Percentiles rank a stretch among this genome's conserved stretches.
Conservation (phyloP, 202 grass and related monocot species). For the Sporobolus alterniflorus region DNA sequence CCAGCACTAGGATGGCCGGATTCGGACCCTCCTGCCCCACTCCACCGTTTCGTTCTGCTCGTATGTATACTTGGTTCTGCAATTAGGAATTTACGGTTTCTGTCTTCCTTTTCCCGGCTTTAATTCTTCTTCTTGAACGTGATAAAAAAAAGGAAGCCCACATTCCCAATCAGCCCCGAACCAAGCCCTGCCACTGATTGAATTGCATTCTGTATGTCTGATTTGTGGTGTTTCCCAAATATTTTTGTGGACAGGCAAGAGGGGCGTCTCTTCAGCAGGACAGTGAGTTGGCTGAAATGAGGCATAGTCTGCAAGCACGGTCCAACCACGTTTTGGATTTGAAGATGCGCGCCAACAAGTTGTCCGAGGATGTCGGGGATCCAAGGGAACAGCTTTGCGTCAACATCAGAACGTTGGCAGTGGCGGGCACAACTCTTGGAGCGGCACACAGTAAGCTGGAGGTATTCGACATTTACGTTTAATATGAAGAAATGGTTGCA, state of each 20-base stretch:
- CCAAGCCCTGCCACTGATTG: background rate
- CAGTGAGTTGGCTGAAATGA: slow-evolving; percentile 74
- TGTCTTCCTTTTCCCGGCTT: background rate
- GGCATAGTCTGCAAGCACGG: slow-evolving; percentile 43
- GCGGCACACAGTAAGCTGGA: slow-evolving; percentile 56
- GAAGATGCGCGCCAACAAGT: slow-evolving; percentile 36
- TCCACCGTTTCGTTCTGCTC: background rate
- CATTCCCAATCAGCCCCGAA: background rate
- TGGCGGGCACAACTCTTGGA: slow-evolving; percentile 51
- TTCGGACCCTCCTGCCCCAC: slow-evolving; percentile 16
- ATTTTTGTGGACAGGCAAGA: slow-evolving; percentile 48
- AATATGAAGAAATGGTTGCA: background rate
- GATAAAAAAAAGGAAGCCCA: background rate
- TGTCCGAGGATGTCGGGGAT: slow-evolving; percentile 51
- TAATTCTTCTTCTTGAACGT: background rate
- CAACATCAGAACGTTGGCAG: slow-evolving; percentile 61
- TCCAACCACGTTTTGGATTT: slow-evolving; percentile 45
- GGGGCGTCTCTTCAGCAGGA: slow-evolving; percentile 49
- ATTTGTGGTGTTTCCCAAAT: background rate
- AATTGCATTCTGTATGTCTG: background rate
- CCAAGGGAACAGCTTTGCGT: slow-evolving; percentile 53
- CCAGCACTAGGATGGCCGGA: background rate
- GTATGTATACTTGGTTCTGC: background rate
- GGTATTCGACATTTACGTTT: slow-evolving; percentile 27
- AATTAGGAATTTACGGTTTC: background rate